A percentile compares a stretch with the other conserved stretches of the same genome.
phyloP scores from a whole-genome alignment of 192 early-diverging fungal species.

The Blastocladiella britannica region DNA sequence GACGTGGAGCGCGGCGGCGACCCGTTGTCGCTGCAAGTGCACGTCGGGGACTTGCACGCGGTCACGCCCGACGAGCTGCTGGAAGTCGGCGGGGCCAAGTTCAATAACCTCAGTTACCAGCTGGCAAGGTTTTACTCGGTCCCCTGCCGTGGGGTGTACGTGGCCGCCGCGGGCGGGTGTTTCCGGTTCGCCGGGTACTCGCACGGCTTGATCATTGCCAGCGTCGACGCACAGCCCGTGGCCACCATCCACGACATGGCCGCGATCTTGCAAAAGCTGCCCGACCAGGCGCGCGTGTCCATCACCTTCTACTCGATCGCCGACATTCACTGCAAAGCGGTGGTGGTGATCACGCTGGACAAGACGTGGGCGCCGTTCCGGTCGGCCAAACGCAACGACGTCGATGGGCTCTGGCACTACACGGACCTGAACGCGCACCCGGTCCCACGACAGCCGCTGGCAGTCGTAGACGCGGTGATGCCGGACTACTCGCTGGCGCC shows the following conservation, averaged over 20 bases:
- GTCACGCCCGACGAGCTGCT: slow-evolving; percentile 69
- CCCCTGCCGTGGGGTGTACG: slow-evolving; percentile 59
- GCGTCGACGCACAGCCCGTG: slow-evolving; percentile 49
- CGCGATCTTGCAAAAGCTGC: slow-evolving; percentile 42
- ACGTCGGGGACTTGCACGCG: slow-evolving; percentile 50
- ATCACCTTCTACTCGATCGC: slow-evolving; percentile 61
- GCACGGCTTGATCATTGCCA: slow-evolving; percentile 52
- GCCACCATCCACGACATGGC: slow-evolving; percentile 59
- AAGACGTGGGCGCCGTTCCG: slow-evolving; percentile 72
- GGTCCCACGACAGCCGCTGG: too few relatives aligned
- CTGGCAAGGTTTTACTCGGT: slow-evolving; percentile 25
- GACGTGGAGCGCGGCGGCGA: slow-evolving; percentile 53
- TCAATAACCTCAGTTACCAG: slow-evolving; percentile 31
- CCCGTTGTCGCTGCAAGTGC: slow-evolving; percentile 28
- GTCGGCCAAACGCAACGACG: slow-evolving; percentile 52
- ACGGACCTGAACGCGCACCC: slow-evolving; percentile 44
- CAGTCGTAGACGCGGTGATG: too few relatives aligned
- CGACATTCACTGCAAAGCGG: slow-evolving; percentile 55
- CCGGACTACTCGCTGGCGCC: slow-evolving; percentile 41
- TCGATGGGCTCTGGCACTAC: slow-evolving; percentile 52
- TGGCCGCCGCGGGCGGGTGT: slow-evolving; percentile 40
- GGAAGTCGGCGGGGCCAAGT: slow-evolving; percentile 62
- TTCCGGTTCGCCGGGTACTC: slow-evolving; percentile 47
- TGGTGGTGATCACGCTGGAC: slow-evolving; percentile 68
- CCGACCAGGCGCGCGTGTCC: slow-evolving; percentile 55